Percentiles rank a stretch among this genome's conserved stretches.
These are phyloP conservation scores for Biscutella laevigata DNA, from an alignment of 441 rosid species.

Conservation along the genomic window DNA sequence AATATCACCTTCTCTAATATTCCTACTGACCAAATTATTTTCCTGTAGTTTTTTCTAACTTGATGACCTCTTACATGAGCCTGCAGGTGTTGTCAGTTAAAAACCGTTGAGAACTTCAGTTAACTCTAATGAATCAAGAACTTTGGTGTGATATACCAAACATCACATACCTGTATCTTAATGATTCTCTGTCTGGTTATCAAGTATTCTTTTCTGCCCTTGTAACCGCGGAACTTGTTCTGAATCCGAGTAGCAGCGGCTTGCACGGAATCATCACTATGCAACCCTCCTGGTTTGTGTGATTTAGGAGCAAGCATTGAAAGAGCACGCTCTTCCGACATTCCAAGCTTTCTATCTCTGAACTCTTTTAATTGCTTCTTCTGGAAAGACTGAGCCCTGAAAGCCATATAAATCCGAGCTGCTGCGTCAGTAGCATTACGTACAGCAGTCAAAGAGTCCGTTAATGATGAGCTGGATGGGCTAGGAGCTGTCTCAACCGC, in stretches of 20 bases:
- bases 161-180: conserved; percentile 61
- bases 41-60: conserved; percentile 65
- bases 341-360: conserved; percentile 40
- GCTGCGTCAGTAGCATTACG: conserved; percentile 79
- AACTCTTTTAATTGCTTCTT: conserved; percentile 60
- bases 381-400: conserved; percentile 86
- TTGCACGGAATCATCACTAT: conserved; percentile 51
- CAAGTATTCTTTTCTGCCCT: conserved; percentile 71
- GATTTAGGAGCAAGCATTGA: conserved; percentile 52
- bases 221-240: conserved; percentile 81
- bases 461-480: conserved; percentile 38
- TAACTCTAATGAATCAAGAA: neutral
- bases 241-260: conserved; percentile 77
- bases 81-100: conserved; percentile 29
- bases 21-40: conserved; percentile 78
- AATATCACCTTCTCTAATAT: conserved; percentile 73
- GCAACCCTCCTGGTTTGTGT: conserved; percentile 34
- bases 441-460: conserved; percentile 77
- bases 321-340: conserved; percentile 59
- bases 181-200: conserved; percentile 65
- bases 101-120: neutral
- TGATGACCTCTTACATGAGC: conserved; percentile 88
- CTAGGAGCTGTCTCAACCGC: conserved; percentile 31
- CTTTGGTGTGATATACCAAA: conserved; percentile 1
- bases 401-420: conserved; percentile 76